Base-by-base conservation (phyloP, 2,329 filamentous ascomycete species). In the Pezicula radicicola region DNA sequence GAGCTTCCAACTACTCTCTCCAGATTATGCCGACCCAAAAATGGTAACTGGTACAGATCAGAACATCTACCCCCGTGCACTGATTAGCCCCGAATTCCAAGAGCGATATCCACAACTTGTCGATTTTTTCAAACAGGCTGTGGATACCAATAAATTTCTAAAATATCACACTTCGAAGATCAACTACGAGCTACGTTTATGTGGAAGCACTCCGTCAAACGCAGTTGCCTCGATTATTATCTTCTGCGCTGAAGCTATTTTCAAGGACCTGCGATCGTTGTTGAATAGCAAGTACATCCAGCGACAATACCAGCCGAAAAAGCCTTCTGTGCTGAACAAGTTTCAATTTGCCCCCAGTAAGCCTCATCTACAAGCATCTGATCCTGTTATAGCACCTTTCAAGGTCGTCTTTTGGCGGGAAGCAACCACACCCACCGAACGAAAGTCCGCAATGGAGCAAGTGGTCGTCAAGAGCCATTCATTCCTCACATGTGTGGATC, bases 61-160 rank as follows among this genome's bases (percentile, higher is more conserved):
- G 35, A 37, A 46, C 28, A 51, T 51, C n/a, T 51, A 51, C 18
- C 35, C 49, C 9, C 18, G 28, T 40, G 49, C 49, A 46, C 42
- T 25, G 16, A 46, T 51, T 27, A 30, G 30, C 9, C 28, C 33
- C 28, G 42, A 46, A 39, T 46, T 37, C 42, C 41, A 51, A 2
- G 42, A 51, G 41, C 41, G 49, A 25, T 51, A 46, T 51, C 41
- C 42, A 21, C 41, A 46, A 39, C 28, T 51, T 3, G 49, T 51
- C 33, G 30, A 51, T 46, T 46, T 51, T 35, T 51, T 51, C 33
- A 51, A 51, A 25, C 49, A 46, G 18, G 49, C 49, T 46, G 49
- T 51, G 18, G 49, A 51, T 46, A 27, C 4, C 35, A 3, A 37
- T 37, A 37, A 37, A 37, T 37, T 37, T 37, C 35, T 37, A 37